phyloP scores from a whole-genome alignment of 371 early-diverging fungal species.

The Rhizopus stolonifer region DNA sequence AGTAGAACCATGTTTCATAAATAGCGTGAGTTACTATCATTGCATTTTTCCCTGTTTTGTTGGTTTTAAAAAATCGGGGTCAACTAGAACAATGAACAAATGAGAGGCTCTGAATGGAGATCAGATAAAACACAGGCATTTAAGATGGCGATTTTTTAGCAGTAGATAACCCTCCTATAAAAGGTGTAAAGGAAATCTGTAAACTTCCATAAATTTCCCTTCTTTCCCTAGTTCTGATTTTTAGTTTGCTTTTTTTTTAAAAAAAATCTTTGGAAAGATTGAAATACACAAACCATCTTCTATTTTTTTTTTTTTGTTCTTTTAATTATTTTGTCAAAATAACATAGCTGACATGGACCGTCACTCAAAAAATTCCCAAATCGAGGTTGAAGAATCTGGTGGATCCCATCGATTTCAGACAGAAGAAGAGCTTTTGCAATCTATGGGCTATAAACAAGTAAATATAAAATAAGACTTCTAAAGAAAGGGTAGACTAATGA shows the following conservation, averaged over 20 bases:
- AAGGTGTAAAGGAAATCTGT: constrained; percentile 1
- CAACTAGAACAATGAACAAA: constrained; percentile 15
- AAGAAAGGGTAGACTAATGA: not conserved
- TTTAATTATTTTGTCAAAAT: constrained; percentile 12
- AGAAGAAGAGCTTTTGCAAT: constrained; percentile 49
- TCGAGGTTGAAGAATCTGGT: constrained; percentile 34
- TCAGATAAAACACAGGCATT: constrained; percentile 18
- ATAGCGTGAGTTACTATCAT: not conserved
- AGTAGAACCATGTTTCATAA: not conserved
- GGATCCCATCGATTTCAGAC: constrained; percentile 23
- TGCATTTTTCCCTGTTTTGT: constrained; percentile 13
- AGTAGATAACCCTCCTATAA: constrained; percentile 9
- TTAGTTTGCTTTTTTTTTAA: too few relatives aligned
- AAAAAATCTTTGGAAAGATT: too few relatives aligned
- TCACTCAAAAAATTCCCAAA: constrained; percentile 13
- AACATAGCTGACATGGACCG: constrained; percentile 32
- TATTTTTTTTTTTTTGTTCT: constrained; percentile 1
- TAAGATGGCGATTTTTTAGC: constrained; percentile 12
- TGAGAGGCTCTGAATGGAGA: constrained; percentile 6
- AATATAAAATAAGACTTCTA: not conserved
- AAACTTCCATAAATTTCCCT: too few relatives aligned
- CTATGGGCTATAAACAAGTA: constrained; percentile 62
- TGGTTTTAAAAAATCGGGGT: constrained; percentile 14
- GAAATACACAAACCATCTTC: too few relatives aligned
- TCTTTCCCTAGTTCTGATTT: not conserved